phyloP scores from a whole-genome alignment of 176 grass and related monocot genomes.

The Triticum urartu region DNA sequence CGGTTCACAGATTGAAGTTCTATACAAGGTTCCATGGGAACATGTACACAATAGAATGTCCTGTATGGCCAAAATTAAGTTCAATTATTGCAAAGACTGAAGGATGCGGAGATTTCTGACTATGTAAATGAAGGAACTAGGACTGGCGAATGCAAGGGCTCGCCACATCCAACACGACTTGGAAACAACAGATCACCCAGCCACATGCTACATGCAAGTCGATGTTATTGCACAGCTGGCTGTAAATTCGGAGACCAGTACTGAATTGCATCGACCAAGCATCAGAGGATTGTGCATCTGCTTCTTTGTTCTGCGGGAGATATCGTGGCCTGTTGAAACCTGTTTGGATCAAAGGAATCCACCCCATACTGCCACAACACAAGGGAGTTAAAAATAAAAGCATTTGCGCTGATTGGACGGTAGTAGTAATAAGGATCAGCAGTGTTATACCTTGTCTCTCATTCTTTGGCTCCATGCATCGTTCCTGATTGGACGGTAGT shows the following conservation, averaged over 20 bases:
- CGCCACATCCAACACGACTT: neutral
- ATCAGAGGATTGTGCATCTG: slow-evolving; percentile 65
- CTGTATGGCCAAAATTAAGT: slow-evolving; percentile 19
- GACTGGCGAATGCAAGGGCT: neutral
- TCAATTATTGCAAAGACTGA: slow-evolving; percentile 27
- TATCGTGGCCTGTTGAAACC: slow-evolving; percentile 53
- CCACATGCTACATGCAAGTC: neutral
- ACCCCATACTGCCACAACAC: slow-evolving; percentile 71
- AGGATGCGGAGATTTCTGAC: slow-evolving; percentile 5
- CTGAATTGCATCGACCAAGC: neutral
- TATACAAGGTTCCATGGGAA: slow-evolving; percentile 5
- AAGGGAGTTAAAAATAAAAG: neutral
- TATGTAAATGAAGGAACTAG: neutral
- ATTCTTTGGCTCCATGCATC: slow-evolving; percentile 94
- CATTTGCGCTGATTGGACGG: neutral
- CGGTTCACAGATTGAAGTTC: neutral
- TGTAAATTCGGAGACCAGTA: slow-evolving; percentile 1
- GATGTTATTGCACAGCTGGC: slow-evolving; percentile 15
- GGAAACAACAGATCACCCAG: slow-evolving; percentile 10
- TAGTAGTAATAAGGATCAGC: neutral
- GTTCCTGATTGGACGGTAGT: slow-evolving; percentile 80
- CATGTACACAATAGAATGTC: slow-evolving; percentile 2
- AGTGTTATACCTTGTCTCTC: slow-evolving; percentile 68
- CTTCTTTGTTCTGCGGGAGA: slow-evolving; percentile 45
- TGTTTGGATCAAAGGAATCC: slow-evolving; percentile 57